phyloP scores from a whole-genome alignment of 1,284 basidiomycete species.

The Testicularia cyperi region DNA sequence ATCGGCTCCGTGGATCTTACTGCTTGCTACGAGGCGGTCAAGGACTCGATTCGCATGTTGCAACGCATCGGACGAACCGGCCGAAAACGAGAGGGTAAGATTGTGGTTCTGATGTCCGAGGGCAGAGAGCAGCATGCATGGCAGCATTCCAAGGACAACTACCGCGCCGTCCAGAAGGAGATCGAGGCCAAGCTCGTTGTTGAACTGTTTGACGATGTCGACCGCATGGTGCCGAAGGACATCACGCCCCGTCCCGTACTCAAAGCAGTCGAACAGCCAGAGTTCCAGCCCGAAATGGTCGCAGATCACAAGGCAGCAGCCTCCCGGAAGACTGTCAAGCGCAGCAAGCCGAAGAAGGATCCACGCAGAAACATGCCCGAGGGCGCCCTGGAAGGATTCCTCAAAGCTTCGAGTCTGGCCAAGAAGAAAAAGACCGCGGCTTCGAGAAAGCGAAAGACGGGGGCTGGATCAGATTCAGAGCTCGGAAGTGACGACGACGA shows the following conservation, averaged over 20 bases:
- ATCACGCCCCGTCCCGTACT: slow-evolving; percentile 77
- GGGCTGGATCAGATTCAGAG: no score
- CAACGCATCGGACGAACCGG: slow-evolving; percentile 96
- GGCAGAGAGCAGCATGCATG: slow-evolving; percentile 88
- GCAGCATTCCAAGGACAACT: slow-evolving; percentile 82
- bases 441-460: no score
- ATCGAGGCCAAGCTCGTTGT: slow-evolving; percentile 83
- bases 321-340: slow-evolving; percentile 29
- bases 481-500: slow-evolving; percentile 12
- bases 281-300: slow-evolving; percentile 55
- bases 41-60: slow-evolving; percentile 93
- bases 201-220: slow-evolving; percentile 88
- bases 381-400: slow-evolving; percentile 37
- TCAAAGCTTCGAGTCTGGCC: slow-evolving; percentile 47
- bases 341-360: slow-evolving; percentile 43
- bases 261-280: slow-evolving; percentile 67
- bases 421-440: slow-evolving; percentile 5
- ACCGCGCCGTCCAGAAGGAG: slow-evolving; percentile 84
- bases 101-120: slow-evolving; percentile 90
- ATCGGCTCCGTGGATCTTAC: slow-evolving; percentile 99
- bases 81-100: slow-evolving; percentile 82
- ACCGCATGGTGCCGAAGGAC: slow-evolving; percentile 77
- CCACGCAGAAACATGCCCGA: slow-evolving; percentile 49
- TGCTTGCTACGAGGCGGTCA: slow-evolving; percentile 93
- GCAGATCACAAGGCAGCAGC: slow-evolving; percentile 8